Conservation (phyloP, 116 monocot species). For the Thalassia testudinum region DNA sequence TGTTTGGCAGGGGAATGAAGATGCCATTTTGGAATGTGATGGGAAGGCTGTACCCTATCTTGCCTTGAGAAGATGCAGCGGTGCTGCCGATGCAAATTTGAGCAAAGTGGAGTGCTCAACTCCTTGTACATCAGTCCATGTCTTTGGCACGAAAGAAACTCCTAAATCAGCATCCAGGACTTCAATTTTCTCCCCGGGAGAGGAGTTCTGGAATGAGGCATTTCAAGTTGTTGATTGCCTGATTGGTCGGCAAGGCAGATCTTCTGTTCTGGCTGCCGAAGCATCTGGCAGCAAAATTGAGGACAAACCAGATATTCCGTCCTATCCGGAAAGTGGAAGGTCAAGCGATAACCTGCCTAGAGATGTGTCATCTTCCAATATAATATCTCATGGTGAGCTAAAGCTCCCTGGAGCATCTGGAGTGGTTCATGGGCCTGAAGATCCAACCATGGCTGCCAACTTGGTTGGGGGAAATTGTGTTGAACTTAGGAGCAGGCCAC, state of each 20-base stretch:
- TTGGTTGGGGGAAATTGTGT: conserved; percentile 4
- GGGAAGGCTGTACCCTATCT: neutral
- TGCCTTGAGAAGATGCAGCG: conserved; percentile 45
- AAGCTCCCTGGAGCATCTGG: conserved; percentile 6
- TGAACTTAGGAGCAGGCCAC: neutral
- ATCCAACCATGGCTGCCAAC: neutral
- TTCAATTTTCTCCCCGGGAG: conserved; percentile 84
- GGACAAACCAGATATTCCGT: neutral
- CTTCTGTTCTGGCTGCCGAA: conserved; percentile 5
- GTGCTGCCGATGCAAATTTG: conserved; percentile 20
- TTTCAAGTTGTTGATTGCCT: conserved; percentile 82
- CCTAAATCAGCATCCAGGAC: conserved; percentile 46
- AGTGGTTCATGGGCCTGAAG: conserved; percentile 4
- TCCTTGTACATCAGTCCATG: conserved; percentile 7
- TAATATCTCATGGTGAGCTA: conserved; percentile 6
- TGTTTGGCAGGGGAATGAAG: conserved; percentile 2
- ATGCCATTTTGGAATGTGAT: neutral
- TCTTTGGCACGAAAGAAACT: conserved; percentile 17
- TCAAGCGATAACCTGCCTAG: conserved; percentile 12
- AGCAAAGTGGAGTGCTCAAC: conserved; percentile 11
- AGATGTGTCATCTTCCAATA: conserved; percentile 21
- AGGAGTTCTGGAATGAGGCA: conserved; percentile 95
- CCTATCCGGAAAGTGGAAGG: conserved; percentile 6
- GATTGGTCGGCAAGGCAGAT: conserved; percentile 14
- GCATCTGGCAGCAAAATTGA: neutral